These are phyloP conservation scores for Juglanconis oblonga DNA, from an alignment of 2,329 filamentous ascomycete genomes.

Conservation along the genomic window DNA sequence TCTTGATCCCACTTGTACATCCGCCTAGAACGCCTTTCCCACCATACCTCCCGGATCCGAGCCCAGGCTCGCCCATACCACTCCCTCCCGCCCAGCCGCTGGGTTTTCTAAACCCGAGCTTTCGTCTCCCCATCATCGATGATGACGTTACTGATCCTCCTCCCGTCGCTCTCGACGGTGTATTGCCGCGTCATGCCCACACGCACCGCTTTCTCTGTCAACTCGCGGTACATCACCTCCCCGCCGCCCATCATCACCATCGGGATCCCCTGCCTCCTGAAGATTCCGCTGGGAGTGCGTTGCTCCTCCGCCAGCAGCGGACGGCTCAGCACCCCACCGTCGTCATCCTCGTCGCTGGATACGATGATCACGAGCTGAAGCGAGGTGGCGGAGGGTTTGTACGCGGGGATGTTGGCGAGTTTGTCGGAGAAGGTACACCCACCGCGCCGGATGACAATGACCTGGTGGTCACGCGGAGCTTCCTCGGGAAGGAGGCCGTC, in stretches of 20 bases:
- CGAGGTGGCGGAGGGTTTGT: constrained; percentile 55
- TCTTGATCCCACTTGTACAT: too few species aligned
- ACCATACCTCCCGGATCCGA: background rate
- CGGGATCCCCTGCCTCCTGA: constrained; percentile 69
- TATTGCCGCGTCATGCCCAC: constrained; percentile 77
- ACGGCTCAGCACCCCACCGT: constrained; percentile 35
- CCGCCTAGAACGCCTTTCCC: background rate
- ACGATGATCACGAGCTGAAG: constrained; percentile 83
- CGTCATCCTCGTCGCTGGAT: constrained; percentile 50
- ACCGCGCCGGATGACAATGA: constrained; percentile 80
- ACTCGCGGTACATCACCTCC: constrained; percentile 59
- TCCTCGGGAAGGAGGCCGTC: constrained; percentile 50
- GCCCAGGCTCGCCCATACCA: too few species aligned
- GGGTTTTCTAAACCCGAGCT: background rate
- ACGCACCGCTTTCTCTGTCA: constrained; percentile 57
- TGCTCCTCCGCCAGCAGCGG: constrained; percentile 78
- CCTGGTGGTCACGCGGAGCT: constrained; percentile 59
- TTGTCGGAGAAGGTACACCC: constrained; percentile 84
- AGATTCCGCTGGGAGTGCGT: constrained; percentile 65
- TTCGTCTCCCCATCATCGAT: constrained; percentile 43
- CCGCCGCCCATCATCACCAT: constrained; percentile 81
- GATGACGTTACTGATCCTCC: constrained; percentile 75
- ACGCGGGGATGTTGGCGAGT: constrained; percentile 78
- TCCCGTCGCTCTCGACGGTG: constrained; percentile 75
- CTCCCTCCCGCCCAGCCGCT: background rate